phyloP scores from a whole-genome alignment of 1,284 basidiomycete genomes.

The Pyrrhoderma lamaoense region DNA sequence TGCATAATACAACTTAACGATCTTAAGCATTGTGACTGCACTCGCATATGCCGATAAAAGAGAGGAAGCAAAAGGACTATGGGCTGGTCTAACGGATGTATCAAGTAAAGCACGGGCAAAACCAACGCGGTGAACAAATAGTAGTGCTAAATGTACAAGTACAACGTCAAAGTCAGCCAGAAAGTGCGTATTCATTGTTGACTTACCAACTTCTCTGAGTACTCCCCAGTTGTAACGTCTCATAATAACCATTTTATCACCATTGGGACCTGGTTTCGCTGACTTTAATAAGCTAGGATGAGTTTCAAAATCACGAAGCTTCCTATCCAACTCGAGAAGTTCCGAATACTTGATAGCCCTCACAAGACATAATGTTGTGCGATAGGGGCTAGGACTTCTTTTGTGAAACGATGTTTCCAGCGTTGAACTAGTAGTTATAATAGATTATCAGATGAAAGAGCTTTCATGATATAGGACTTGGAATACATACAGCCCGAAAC shows the following conservation, averaged over 20 bases:
- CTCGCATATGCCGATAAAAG: conserved; percentile 14
- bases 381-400: conserved; percentile 8
- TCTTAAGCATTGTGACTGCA: conserved; percentile 10
- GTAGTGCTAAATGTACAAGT: conserved; percentile 7
- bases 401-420: conserved; percentile 13
- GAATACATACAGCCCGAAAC: conserved; percentile 9
- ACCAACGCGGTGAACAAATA: conserved; percentile 12
- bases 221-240: conserved; percentile 6
- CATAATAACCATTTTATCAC: not conserved
- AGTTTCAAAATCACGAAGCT: conserved; percentile 11
- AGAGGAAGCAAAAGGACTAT: conserved; percentile 13
- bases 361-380: conserved; percentile 7
- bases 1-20: conserved; percentile 9
- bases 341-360: conserved; percentile 13
- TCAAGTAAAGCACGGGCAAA: conserved; percentile 16
- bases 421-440: conserved; percentile 3
- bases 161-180: too few relatives aligned
- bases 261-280: not conserved
- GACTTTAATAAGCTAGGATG: conserved; percentile 1
- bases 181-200: too few relatives aligned
- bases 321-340: conserved; percentile 16
- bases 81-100: conserved; percentile 3
- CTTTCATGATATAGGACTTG: not conserved
- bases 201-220: conserved; percentile 5
- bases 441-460: not conserved